Conservation (phyloP, 2,329 filamentous ascomycete genomes). For the Botrytis porri region DNA sequence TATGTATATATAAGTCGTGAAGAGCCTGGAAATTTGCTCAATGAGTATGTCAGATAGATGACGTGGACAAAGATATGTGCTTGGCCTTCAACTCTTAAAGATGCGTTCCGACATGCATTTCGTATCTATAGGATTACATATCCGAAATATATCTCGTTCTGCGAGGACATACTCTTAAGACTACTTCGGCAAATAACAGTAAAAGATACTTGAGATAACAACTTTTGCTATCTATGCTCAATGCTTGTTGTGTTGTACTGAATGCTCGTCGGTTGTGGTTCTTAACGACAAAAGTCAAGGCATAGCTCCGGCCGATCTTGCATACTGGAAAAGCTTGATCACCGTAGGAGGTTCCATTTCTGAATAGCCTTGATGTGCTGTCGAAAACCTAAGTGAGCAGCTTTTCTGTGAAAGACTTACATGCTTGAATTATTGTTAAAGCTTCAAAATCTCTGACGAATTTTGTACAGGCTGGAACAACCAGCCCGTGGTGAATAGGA, state of each 20-base stretch:
- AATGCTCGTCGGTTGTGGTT: too few species aligned
- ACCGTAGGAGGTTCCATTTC: neutral
- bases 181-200: neutral
- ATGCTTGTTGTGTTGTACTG: too few species aligned
- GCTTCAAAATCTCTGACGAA: neutral
- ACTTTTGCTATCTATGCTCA: neutral
- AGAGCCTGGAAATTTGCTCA: neutral
- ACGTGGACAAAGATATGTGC: neutral
- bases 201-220: neutral
- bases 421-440: neutral
- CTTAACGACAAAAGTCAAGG: neutral
- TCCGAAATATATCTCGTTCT: neutral
- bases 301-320: too few species aligned
- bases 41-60: neutral
- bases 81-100: neutral
- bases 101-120: neutral
- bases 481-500: neutral
- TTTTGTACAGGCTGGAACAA: neutral
- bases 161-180: neutral
- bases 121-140: neutral
- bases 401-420: neutral
- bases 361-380: neutral
- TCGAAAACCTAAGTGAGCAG: neutral
- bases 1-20: neutral
- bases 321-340: neutral